Base-by-base conservation (phyloP, 192 early-diverging fungal species). In the Diversispora epigaea region DNA sequence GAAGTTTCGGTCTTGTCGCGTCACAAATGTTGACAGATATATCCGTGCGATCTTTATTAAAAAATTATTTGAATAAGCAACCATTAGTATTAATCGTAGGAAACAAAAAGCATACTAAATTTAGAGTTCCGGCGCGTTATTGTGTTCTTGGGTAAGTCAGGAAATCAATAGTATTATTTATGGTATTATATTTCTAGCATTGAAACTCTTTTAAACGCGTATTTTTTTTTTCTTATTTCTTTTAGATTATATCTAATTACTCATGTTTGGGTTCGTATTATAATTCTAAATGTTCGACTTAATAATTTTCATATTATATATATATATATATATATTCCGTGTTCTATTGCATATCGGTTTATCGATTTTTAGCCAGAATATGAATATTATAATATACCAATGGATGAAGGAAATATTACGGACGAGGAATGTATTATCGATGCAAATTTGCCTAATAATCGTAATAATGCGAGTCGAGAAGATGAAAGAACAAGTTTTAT, bases 91-190 rank as follows among this genome's bases (percentile, higher is more conserved):
- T 63, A 5, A 63, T 63, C 15, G 10, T 63, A 0, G 61, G 61
- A 15, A 63, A 43, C 17, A 63, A 63, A 17, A 39, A 32, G 39
- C 11, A 15, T 40, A 1, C 40, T 0, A 6, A 63, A 17, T 63
- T 63, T 15, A 40, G 17, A 63, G 25, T 63, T 40, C 61, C 61
- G 17, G 61, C 61, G 14, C 61, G 61, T 7, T 63, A 63, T 40
- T 63, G 61, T 4, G 61, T 63, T 17, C 22, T 63, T 12, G 61
- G 61, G 61, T 63, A 40, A 63, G 39, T 63, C 11, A 50, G 14
- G 14, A 39, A 7, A 14, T 61, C 12, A 9, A 56, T 12, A 6
- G 21, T 56, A 25, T 25, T 61, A 61, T 60, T 10, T 61, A 25
- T 25, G 7, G 25, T 25, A 25, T 12, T 15, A 10, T 61, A 32